Evolutionary conservation across 768 basidiomycete genomes (phyloP).

Genomic region (Rickenella mellea): DNA sequence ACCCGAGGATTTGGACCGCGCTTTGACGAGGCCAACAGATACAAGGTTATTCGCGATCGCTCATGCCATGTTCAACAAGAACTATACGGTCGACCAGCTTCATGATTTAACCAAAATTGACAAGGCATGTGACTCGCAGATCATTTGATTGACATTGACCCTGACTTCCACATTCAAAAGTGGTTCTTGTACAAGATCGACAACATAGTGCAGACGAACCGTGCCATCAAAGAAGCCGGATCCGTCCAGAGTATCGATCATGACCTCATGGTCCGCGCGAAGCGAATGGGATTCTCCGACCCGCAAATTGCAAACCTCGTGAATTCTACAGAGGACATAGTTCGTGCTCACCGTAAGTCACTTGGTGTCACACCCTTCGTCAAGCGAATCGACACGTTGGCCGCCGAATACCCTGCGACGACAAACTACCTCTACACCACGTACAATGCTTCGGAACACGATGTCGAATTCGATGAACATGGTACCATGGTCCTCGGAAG

Average conservation of each 20-base stretch:
- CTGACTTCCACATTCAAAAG: conserved; percentile 24
- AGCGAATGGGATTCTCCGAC: conserved; percentile 94
- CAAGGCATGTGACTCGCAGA: conserved; percentile 45
- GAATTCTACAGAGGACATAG: conserved; percentile 59
- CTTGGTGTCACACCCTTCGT: conserved; percentile 91
- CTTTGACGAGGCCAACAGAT: conserved; percentile 80
- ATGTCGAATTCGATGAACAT: conserved; percentile 90
- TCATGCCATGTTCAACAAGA: conserved; percentile 92
- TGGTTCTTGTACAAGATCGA: conserved; percentile 99
- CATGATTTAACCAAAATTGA: conserved; percentile 98
- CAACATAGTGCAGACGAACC: conserved; percentile 90
- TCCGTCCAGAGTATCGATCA: conserved; percentile 61
- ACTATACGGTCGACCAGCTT: conserved; percentile 81
- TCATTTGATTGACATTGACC: not conserved
- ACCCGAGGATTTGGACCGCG: conserved; percentile 76
- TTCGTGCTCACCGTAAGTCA: conserved; percentile 81
- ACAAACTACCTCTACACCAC: conserved; percentile 99
- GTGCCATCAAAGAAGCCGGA: conserved; percentile 58
- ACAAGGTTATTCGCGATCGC: conserved; percentile 96
- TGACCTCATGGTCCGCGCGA: conserved; percentile 78
- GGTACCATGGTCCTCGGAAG: conserved; percentile 99
- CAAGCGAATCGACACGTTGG: conserved; percentile 98
- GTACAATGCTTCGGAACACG: conserved; percentile 94
- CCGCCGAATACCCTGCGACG: conserved; percentile 96
- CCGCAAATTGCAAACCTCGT: conserved; percentile 81